These are phyloP conservation scores for Phyllosticta paracitricarpa DNA, from an alignment of 2,329 filamentous ascomycete species.

Conservation along the genomic window DNA sequence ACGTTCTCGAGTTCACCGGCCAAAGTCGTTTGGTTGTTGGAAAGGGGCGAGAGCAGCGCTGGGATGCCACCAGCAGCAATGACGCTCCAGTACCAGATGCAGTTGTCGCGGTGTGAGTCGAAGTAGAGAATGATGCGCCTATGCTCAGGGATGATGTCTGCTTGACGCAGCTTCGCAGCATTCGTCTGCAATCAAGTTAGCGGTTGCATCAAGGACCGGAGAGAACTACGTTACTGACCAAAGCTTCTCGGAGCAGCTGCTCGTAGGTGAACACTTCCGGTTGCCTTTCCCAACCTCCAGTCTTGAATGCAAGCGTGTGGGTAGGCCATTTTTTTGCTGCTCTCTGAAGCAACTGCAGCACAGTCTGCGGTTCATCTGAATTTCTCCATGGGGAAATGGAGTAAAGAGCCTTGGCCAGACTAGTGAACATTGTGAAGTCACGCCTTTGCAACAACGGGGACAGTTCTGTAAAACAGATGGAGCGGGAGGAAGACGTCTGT, in stretches of 20 bases:
- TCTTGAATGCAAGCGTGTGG: slow-evolving; percentile 4
- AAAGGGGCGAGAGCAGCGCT: slow-evolving; percentile 5
- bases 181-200: slow-evolving; percentile 3
- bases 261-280: slow-evolving; percentile 5
- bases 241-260: slow-evolving; percentile 3
- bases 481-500: neutral
- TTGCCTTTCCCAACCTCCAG: slow-evolving; percentile 1
- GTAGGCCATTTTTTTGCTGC: slow-evolving; percentile 4
- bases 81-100: slow-evolving; percentile 8
- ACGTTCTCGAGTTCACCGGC: slow-evolving; percentile 6
- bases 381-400: neutral
- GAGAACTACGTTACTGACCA: neutral
- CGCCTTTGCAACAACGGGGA: neutral
- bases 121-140: slow-evolving; percentile 7
- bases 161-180: neutral
- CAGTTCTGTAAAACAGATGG: neutral
- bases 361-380: slow-evolving; percentile 6
- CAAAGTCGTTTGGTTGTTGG: slow-evolving; percentile 5
- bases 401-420: neutral
- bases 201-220: neutral
- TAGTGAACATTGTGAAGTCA: neutral
- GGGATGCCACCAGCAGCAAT: slow-evolving; percentile 5
- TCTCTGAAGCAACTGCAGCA: slow-evolving; percentile 3
- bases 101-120: slow-evolving; percentile 4
- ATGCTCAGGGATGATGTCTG: neutral